Evolutionary conservation across 805 yeast genomes (phyloP).

Genomic region (Candida morakotiae): DNA sequence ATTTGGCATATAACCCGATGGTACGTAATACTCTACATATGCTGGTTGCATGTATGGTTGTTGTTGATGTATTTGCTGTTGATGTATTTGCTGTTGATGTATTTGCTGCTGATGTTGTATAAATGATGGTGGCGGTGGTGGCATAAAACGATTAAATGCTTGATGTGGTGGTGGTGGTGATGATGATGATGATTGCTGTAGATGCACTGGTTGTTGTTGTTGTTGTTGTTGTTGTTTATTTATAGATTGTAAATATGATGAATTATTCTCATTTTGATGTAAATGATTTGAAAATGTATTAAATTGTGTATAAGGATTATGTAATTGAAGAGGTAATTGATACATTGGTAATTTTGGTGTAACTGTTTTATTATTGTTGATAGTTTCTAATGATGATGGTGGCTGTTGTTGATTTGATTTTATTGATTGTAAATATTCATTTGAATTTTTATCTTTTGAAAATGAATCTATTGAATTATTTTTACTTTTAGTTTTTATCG

Average conservation of each 20-base stretch:
- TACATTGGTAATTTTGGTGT: not conserved
- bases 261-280: not conserved
- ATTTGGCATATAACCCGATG: slow-evolving; percentile 4
- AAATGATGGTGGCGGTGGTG: not conserved
- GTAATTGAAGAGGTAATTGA: not conserved
- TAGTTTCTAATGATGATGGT: not conserved
- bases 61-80: no score
- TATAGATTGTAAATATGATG: not conserved
- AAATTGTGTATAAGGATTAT: slow-evolving; percentile 2
- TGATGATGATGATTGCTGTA: no score
- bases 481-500: not conserved
- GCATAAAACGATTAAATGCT: not conserved
- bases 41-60: no score
- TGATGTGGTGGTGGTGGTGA: slow-evolving; percentile 9
- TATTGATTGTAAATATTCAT: not conserved
- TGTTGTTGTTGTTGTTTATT: slow-evolving; percentile 5
- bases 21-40: no score
- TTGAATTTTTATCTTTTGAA: not conserved
- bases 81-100: not conserved
- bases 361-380: not conserved
- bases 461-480: not conserved
- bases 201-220: no score
- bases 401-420: not conserved
- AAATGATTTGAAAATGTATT: not conserved
- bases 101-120: not conserved